Conservation (phyloP, 1,139 yeast genomes). For the Groenewaldozyma sp. region DNA sequence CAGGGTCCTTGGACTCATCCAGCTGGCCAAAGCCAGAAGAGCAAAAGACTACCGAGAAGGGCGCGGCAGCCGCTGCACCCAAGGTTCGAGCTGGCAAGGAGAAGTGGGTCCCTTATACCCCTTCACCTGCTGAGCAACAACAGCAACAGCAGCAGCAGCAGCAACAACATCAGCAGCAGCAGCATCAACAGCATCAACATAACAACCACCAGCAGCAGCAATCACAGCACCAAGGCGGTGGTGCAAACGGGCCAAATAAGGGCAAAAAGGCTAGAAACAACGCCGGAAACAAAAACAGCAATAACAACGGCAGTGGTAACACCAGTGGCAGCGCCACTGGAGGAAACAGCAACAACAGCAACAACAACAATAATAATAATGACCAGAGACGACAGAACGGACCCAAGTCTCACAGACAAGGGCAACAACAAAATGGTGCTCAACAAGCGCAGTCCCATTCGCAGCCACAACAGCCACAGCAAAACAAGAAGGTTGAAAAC, state of each 20-base stretch:
- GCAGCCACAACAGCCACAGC: not conserved
- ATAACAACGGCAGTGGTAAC: not conserved
- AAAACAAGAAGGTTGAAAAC: slow-evolving; percentile 1
- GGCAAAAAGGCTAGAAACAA: not conserved
- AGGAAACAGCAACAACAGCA: too few species aligned
- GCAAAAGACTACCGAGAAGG: slow-evolving; percentile 15
- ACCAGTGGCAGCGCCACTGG: not conserved
- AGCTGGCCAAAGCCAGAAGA: slow-evolving; percentile 53
- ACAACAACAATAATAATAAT: not conserved
- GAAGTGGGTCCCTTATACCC: slow-evolving; percentile 86
- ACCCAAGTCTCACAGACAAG: not conserved
- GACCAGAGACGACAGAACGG: slow-evolving; percentile 2
- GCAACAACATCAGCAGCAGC: slow-evolving; percentile 8
- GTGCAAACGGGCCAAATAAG: not conserved
- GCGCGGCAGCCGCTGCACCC: slow-evolving; percentile 30
- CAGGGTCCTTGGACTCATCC: slow-evolving; percentile 31
- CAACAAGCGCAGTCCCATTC: not conserved
- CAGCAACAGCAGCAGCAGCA: slow-evolving; percentile 9
- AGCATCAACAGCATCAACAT: slow-evolving; percentile 5
- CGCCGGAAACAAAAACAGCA: not conserved
- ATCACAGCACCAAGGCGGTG: not conserved
- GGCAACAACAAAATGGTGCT: not conserved
- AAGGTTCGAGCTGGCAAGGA: slow-evolving; percentile 48
- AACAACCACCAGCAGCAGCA: not conserved
- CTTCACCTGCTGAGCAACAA: slow-evolving; percentile 23